Conservation (phyloP, 129 eudicot genomes). For the Centaurea solstitialis region DNA sequence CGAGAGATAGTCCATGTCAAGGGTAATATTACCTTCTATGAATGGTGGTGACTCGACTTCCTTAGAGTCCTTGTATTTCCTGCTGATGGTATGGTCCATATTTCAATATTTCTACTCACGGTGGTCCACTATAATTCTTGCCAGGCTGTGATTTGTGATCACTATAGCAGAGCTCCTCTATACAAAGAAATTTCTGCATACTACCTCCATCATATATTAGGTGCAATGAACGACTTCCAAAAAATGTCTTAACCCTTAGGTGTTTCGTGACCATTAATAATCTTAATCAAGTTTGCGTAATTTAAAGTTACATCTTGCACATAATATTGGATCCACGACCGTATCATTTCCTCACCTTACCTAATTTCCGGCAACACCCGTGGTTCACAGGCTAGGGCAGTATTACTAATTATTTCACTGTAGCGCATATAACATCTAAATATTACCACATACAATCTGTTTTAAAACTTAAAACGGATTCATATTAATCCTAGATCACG, state of each 20-base stretch:
- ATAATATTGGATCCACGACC: neutral
- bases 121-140: neutral
- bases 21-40: too few species aligned
- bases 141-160: neutral
- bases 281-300: neutral
- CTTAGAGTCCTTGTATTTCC: neutral
- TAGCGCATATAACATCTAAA: neutral
- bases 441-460: neutral
- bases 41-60: neutral
- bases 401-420: neutral
- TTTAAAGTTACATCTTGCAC: neutral
- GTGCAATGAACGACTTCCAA: neutral
- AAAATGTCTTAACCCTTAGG: neutral
- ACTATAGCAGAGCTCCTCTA: constrained; percentile 2
- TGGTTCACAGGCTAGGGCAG: neutral
- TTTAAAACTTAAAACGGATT: neutral
- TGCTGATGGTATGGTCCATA: neutral
- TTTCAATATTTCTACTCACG: neutral
- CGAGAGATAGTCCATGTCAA: too few species aligned
- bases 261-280: neutral
- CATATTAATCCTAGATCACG: neutral
- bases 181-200: neutral
- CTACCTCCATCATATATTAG: neutral
- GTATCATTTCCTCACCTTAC: neutral
- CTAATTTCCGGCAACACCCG: neutral